Evolutionary conservation across 208 protist genomes (phyloP), one percentile per base, ranked within the genome.

Genomic region (Acanthamoeba sp.): DNA sequence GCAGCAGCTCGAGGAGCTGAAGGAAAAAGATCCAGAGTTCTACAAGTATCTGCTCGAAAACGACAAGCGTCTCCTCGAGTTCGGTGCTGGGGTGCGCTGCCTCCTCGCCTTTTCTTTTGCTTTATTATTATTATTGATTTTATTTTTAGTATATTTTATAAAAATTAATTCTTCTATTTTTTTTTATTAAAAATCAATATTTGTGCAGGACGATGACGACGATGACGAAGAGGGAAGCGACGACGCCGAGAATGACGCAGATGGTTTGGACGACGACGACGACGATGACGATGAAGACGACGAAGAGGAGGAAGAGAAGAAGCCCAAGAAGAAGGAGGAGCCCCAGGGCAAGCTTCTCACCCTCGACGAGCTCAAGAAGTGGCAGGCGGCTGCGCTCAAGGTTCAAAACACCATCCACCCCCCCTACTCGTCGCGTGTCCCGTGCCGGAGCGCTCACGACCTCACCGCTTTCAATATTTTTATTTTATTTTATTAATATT

Each of bases 11-110:
- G 91, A 94, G 91, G 71, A 94, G 57, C 69, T 94, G n/a, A 94
- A 94, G 59, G 62, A 94, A 38, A 94, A n/a, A n/a, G 91, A 94
- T 45, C 91, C 91, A 9, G 91, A 94, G 48, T 94, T 94, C 45
- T 94, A 78, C 62, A 36, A 45, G 7, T 94, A 66, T 29, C 78
- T 94, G 69, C 50, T 66, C 7, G 42, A 82, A n/a, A 87, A 94
- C 62, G 91, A 94, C 45, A 64, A 64, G 40, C 42, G 45, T 9
- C 71, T 94, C 20, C 55, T 94, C 40, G 42, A 94, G 42, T 94
- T 85, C 20, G 59, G 59, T 20, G 57, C 16, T 7, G 73, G 38
- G 10, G 73, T 52, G 50, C n/a, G 73, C 36, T n/a, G 42, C 73
- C 9, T 12, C 38, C 6, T 24, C 36, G 32, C 69, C 38, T 40